Percentiles rank a stretch among this genome's conserved stretches.
These are phyloP conservation scores for Knufia petricola DNA, from an alignment of 2,329 filamentous ascomycete genomes.

Conservation along the genomic window DNA sequence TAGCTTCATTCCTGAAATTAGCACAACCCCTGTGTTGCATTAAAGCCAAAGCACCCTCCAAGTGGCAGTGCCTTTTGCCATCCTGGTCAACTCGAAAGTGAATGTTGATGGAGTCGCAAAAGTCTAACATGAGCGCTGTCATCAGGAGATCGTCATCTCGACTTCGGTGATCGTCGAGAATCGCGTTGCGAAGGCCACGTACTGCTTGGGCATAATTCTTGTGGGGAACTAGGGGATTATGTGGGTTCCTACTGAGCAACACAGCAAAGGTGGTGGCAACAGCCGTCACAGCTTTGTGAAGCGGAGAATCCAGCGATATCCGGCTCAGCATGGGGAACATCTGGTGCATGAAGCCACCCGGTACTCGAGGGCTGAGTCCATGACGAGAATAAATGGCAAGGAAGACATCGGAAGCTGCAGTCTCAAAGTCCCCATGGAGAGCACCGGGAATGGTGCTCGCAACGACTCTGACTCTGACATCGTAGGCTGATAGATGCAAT, in stretches of 20 bases:
- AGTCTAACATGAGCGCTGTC: slow-evolving; percentile 22
- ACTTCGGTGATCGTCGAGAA: slow-evolving; percentile 14
- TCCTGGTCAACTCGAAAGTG: slow-evolving; percentile 13
- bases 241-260: slow-evolving; percentile 19
- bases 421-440: slow-evolving; percentile 14
- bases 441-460: slow-evolving; percentile 11
- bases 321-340: slow-evolving; percentile 19
- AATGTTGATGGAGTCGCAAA: slow-evolving; percentile 20
- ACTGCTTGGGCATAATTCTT: slow-evolving; percentile 18
- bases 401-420: slow-evolving; percentile 20
- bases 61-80: slow-evolving; percentile 15
- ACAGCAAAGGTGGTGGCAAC: slow-evolving; percentile 21
- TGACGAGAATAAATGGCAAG: slow-evolving; percentile 18
- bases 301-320: slow-evolving; percentile 14
- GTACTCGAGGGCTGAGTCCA: slow-evolving; percentile 11
- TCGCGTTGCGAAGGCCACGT: slow-evolving; percentile 14
- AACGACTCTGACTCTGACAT: neutral
- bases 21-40: slow-evolving; percentile 14
- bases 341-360: slow-evolving; percentile 15
- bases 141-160: slow-evolving; percentile 20
- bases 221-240: slow-evolving; percentile 14
- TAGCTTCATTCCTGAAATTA: slow-evolving; percentile 13
- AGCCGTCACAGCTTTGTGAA: slow-evolving; percentile 20
- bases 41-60: slow-evolving; percentile 20
- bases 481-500: neutral